Base-by-base conservation (phyloP, 2,329 filamentous ascomycete genomes). In the Nectriaceae sp. region DNA sequence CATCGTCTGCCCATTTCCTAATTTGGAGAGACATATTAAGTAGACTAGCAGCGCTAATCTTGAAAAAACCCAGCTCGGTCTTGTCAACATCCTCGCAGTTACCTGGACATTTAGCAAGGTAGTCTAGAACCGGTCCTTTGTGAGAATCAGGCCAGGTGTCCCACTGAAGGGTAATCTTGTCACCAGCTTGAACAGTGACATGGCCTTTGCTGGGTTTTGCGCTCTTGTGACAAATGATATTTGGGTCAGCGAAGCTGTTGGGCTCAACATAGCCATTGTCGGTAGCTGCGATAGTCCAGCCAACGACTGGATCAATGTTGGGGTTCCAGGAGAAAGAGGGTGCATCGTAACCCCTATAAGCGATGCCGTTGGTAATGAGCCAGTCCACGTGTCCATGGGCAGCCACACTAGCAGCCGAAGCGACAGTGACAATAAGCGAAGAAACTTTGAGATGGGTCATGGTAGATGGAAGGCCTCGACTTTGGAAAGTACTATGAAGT, bases 51-150 rank as follows among this genome's bases (percentile, higher is more conserved):
- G 75, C 75, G 33, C 78, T 75, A 49, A 87, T 85, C 75, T 88
- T 88, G 76, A 84, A 81, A 67, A 79, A 87, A 54, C 78, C 66
- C 22, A 86, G 74, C 4, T 69, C 61, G 2, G 65, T 68, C 66
- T 82, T 79, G 65, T 80, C 75, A 47, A 77, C 79, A 1, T 65
- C 64, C 31, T 76, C 70, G 65, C 80, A 85, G 64, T 83, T 75
- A 19, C 77, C 80, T 26, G 73, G 70, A 68, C 80, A 84, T 57
- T 75, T 75, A 46, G 84, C 84, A 15, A 87, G 70, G 71, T 87
- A 87, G 65, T 78, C 78, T 53, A 87, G 75, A 57, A 87, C 77
- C 8, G 84, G 83, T 0, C 78, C 73, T 26, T 71, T 55, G 62
- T 78, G 75, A 5, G 61, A 65, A 1, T 66, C 66, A 31, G 73